Evolutionary conservation across 768 basidiomycete species (phyloP), one percentile per base, ranked within the genome.

Genomic region (Dioszegia hungarica): DNA sequence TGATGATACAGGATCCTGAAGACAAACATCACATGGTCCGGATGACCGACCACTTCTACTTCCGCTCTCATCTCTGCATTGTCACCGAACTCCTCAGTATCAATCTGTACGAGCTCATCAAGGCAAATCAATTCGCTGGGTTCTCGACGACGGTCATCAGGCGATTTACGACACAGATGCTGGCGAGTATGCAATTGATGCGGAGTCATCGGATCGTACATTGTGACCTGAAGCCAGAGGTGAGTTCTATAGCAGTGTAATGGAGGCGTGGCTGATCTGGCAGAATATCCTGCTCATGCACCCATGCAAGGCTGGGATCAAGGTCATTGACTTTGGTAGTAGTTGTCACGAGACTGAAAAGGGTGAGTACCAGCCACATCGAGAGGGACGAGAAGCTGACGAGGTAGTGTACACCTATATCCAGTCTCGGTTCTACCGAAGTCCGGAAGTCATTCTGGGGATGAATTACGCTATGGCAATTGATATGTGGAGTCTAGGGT

Each of bases 401-500:
- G 33, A 57, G 41, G 39, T 61, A 99, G 95, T 99, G 61, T 99
- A 98, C 76, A 99, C 95, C 1, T 99, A 99, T 73, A 98, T 99
- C 63, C 95, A 98, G 77, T 94, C 91, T 78, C 89, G 95, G 38
- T 99, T 99, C 80, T 99, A 99, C 79, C 90, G 95, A n/a, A 95
- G 92, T 19, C 95, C 95, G 2, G 95, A 99, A 78, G 94, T 99
- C 66, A 99, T 99, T 54, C 83, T 99, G 36, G 95, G 95, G 51
- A 90, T 94, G 88, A 95, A 92, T 75, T 99, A 99, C 75, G 90
- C 94, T 73, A 98, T 95, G 91, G 92, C 89, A 31, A 94, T 93
- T 61, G 91, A 98, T 74, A 99, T 99, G 93, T 99, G 95, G 95
- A 94, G 91, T 80, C 77, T 99, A 64, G 95, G 95, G 34, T 66